phyloP scores from a whole-genome alignment of 2,329 filamentous ascomycete species.

The Calonectria pseudoturangicola region DNA sequence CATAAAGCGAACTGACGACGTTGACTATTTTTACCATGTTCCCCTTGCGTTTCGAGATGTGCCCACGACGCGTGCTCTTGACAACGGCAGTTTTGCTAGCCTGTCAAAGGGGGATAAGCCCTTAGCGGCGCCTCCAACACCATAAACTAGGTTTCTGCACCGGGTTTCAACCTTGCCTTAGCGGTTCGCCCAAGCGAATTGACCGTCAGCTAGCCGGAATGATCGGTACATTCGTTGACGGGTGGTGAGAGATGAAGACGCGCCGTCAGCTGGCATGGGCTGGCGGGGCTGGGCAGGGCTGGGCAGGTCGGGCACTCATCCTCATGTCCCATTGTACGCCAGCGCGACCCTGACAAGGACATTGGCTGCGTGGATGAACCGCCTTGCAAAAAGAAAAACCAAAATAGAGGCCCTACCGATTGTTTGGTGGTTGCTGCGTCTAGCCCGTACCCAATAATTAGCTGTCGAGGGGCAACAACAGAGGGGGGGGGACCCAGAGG shows the following conservation, averaged over 20 bases:
- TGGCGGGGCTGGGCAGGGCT: slow-evolving; percentile 23
- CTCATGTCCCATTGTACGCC: slow-evolving; percentile 5
- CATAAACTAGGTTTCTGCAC: slow-evolving; percentile 23
- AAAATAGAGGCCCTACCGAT: slow-evolving; percentile 15
- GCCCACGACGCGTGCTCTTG: slow-evolving; percentile 23
- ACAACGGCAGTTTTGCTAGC: slow-evolving; percentile 26
- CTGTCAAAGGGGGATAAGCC: slow-evolving; percentile 1
- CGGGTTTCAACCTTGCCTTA: slow-evolving; percentile 20
- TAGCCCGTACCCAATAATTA: slow-evolving; percentile 21
- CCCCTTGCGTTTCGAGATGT: slow-evolving; percentile 19
- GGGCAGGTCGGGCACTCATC: slow-evolving; percentile 22
- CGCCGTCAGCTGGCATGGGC: slow-evolving; percentile 17
- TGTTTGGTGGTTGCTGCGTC: slow-evolving; percentile 9
- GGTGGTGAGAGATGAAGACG: slow-evolving; percentile 20
- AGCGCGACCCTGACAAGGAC: slow-evolving; percentile 14
- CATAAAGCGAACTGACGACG: not conserved
- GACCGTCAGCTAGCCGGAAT: slow-evolving; percentile 12
- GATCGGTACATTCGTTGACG: slow-evolving; percentile 22
- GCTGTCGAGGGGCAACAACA: slow-evolving; percentile 18
- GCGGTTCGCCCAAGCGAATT: slow-evolving; percentile 17
- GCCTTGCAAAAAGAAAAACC: slow-evolving; percentile 22
- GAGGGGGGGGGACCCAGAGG: slow-evolving; percentile 11
- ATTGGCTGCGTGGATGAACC: slow-evolving; percentile 18
- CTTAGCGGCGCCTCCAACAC: slow-evolving; percentile 9
- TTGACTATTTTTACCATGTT: slow-evolving; percentile 26